Conservation (phyloP, 2,329 filamentous ascomycete species). For the Lecanicillium sp. region DNA sequence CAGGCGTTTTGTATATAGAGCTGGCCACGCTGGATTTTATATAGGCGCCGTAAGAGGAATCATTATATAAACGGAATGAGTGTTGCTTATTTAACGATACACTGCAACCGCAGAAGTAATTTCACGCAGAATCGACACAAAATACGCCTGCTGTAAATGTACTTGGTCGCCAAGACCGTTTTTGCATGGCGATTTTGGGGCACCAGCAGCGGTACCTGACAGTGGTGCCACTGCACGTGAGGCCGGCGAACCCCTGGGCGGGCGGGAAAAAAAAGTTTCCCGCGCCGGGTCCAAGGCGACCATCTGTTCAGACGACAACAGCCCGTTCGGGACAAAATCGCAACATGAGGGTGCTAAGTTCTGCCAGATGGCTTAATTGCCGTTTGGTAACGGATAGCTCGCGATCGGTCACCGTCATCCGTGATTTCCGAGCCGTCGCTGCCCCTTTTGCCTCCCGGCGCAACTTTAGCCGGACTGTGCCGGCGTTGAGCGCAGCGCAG, state of each 20-base stretch:
- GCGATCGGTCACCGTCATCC: conserved; percentile 17
- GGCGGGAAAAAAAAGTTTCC: conserved; percentile 9
- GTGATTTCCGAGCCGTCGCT: conserved; percentile 19
- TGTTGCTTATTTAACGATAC: too few relatives aligned
- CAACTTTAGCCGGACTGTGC: conserved; percentile 25
- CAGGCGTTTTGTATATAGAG: not conserved
- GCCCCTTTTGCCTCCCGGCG: conserved; percentile 17
- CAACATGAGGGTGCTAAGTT: conserved; percentile 31
- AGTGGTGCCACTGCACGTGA: not conserved
- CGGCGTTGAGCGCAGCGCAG: conserved; percentile 26
- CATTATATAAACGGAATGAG: too few relatives aligned
- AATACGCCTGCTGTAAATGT: too few relatives aligned
- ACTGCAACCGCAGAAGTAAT: too few relatives aligned
- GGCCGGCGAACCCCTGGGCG: not conserved
- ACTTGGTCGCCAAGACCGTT: too few relatives aligned
- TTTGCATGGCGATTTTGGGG: too few relatives aligned
- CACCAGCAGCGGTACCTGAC: not conserved
- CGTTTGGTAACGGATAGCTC: conserved; percentile 24
- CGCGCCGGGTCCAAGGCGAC: not conserved
- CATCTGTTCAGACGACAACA: not conserved
- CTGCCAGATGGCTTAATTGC: conserved; percentile 33
- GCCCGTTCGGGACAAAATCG: conserved; percentile 3
- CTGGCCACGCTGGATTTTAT: too few relatives aligned
- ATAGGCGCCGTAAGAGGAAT: too few relatives aligned
- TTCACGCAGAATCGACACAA: too few relatives aligned